Evolutionary conservation across 2,329 filamentous ascomycete genomes (phyloP), one percentile per base, ranked within the genome.

Genomic region (Colletotrichum sp.): DNA sequence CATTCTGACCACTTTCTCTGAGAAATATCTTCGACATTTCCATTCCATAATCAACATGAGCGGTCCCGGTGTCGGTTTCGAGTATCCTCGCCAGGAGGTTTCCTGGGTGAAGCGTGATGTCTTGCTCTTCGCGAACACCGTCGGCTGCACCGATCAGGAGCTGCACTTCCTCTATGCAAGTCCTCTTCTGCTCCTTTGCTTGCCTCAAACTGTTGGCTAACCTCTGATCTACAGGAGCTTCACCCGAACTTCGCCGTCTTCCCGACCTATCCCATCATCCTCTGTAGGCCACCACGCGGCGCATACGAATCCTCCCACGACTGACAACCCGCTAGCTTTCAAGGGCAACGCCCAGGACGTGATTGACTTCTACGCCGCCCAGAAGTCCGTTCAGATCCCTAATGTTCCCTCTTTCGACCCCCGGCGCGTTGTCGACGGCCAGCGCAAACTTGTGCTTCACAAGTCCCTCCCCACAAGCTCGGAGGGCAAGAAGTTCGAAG

Each of bases 91-190:
- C 64, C 88, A 92, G 81, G 91, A 93, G 82, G 95, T 98, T 13
- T 91, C 93, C 80, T 98, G 96, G 96, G 86, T 95, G 81, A 96
- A 96, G 90, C 92, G 96, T 79, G 96, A 98, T 88, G 92, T 93
- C 44, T 89, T 98, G 77, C 92, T 99, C 77, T 98, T 98, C 85
- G 96, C 96, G 80, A 94, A 94, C 85, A 96, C 94, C 87, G 96
- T 98, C 84, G 96, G 96, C 72, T 93, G 90, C 82, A 96, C 92
- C 15, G 90, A 90, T n/a, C 93, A 98, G 80, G 96, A 98, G 89
- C 92, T 98, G 82, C 95, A 98, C 83, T 98, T 96, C 83, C 93
- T 98, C 86, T 98, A 96, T 81, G 95, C 97, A 89, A 76, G 91
- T 82, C 49, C 24, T 44, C 66, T 26, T n/a, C 24, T 12, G 63